Conservation (phyloP, 179 eudicot species). For the Heliamphora pulchella region DNA sequence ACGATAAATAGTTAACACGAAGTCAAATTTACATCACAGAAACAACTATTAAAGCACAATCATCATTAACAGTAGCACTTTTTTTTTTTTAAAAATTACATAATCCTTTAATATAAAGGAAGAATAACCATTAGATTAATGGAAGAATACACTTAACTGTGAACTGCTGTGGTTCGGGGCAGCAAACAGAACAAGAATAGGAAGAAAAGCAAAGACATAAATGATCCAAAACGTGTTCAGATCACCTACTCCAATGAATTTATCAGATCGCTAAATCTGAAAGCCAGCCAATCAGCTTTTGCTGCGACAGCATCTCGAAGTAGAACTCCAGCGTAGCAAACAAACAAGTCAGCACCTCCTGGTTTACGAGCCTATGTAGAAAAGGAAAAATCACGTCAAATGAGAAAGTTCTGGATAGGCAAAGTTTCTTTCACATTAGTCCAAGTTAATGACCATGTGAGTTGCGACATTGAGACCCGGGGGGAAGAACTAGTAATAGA, state of each 20-base stretch:
- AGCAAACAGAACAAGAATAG: neutral
- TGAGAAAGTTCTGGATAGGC: neutral
- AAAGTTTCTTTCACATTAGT: neutral
- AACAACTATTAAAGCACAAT: neutral
- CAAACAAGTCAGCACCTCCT: conserved; percentile 87
- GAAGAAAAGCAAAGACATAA: neutral
- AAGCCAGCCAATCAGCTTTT: conserved; percentile 95
- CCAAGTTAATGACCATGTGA: neutral
- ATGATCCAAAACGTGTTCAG: neutral
- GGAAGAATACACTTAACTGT: neutral
- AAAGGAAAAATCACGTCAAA: conserved; percentile 4
- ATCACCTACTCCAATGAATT: conserved; percentile 47
- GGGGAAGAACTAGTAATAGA: too few relatives aligned
- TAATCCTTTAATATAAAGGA: neutral
- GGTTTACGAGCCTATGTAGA: conserved; percentile 72
- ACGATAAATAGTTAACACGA: too few relatives aligned
- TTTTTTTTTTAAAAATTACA: neutral
- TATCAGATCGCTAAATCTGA: conserved; percentile 64
- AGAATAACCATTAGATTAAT: neutral
- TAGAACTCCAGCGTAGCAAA: conserved; percentile 91
- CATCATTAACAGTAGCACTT: neutral
- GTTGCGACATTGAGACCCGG: too few relatives aligned
- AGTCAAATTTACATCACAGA: neutral
- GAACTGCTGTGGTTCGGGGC: neutral
- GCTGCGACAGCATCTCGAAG: conserved; percentile 77